phyloP scores from a whole-genome alignment of 1,284 basidiomycete species.

The Ustilago sp. region DNA sequence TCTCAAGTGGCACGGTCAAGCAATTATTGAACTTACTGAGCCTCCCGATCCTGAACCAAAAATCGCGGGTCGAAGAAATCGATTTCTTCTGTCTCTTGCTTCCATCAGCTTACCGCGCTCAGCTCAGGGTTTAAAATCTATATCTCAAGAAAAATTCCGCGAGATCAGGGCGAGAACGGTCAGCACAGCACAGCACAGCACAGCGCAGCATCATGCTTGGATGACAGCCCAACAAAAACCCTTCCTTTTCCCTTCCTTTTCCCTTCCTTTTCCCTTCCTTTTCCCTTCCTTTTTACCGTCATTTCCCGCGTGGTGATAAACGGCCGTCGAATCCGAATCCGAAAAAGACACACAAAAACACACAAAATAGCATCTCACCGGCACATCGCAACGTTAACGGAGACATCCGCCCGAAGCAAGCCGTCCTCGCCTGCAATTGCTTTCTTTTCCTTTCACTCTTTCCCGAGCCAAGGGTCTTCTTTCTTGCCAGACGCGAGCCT shows the following conservation, averaged over 20 bases:
- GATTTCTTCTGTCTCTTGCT: slow-evolving; percentile 5
- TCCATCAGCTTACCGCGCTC: slow-evolving; percentile 2
- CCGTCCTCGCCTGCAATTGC: background rate
- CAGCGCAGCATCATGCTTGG: background rate
- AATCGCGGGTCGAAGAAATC: slow-evolving; percentile 9
- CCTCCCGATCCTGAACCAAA: slow-evolving; percentile 5
- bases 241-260: too few relatives aligned
- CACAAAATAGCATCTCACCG: too few relatives aligned
- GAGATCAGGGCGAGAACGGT: background rate
- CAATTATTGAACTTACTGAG: slow-evolving; percentile 3
- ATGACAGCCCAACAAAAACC: slow-evolving; percentile 3
- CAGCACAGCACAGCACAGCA: background rate
- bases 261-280: background rate
- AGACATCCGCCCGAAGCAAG: slow-evolving; percentile 24
- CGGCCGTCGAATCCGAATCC: slow-evolving; percentile 40
- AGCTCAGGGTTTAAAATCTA: slow-evolving; percentile 3
- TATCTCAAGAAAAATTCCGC: background rate
- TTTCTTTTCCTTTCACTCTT: background rate
- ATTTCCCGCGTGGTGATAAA: slow-evolving; percentile 6
- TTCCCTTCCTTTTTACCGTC: slow-evolving; percentile 4
- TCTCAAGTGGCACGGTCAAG: slow-evolving; percentile 18
- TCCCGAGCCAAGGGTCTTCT: background rate
- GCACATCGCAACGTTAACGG: slow-evolving; percentile 5
- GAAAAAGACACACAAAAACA: slow-evolving; percentile 7
- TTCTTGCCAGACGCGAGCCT: background rate